Base-by-base conservation (phyloP, 164 flowering plant genomes). In the Tinospora cordifolia region DNA sequence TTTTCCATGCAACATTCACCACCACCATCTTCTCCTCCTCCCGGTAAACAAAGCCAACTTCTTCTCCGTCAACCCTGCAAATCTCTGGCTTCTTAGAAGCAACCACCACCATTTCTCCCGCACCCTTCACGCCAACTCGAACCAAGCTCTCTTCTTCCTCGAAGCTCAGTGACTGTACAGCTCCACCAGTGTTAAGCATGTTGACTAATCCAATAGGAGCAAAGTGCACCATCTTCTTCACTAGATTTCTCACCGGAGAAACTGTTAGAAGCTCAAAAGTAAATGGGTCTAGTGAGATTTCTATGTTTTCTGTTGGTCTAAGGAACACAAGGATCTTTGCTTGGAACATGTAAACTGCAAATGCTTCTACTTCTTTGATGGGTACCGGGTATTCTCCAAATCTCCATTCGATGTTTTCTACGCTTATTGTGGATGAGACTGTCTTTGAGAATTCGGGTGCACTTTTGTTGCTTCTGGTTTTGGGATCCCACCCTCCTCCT, bases 141-240 rank as follows among this genome's bases (percentile, higher is more conserved):
- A 86, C 93, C 19, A 67, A 69, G 12, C 57, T 68, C 19, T 57
- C 69, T 6, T 19, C 67, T n/a, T 76, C 80, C 22, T 75, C 49
- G 60, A 70, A 69, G 27, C 13, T 71, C 66, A 89, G 17, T 0
- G 89, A 82, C 71, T 80, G 86, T 49, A 90, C 75, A 3, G 95
- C 90, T 0, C 98, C 98, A 7, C 98, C 95, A 9, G 82, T 65
- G 76, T 92, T 92, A 40, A 92, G 87, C 98, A 92, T 92, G 79
- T 92, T 92, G 69, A 80, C 90, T 10, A 88, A 65, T 8, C 98
- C 98, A 47, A 92, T 87, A 1, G 95, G 90, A 40, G 97, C 97
- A 72, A 92, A 92, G 36, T 84, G 84, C 25, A 87, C 70, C 2
- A 69, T 72, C 3, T 73, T 81, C 24, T 64, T 65, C 0, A 75